A percentile compares a stretch with the other conserved stretches of the same genome.
phyloP scores from a whole-genome alignment of 352 stramenopile genomes.

The Pythium utonaiense region DNA sequence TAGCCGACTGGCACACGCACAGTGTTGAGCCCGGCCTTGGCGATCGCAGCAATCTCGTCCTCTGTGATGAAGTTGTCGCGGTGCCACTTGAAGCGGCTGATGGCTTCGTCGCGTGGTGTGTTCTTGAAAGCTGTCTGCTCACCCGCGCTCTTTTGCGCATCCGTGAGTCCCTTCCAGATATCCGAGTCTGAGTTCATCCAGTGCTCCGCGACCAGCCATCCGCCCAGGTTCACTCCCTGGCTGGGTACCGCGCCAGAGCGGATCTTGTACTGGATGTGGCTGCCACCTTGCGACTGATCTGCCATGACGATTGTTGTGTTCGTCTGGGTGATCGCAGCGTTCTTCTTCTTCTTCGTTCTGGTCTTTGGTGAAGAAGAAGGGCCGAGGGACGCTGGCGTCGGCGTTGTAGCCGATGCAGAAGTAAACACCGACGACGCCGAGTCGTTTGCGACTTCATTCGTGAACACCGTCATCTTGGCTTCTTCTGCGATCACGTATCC shows the following conservation, averaged over 20 bases:
- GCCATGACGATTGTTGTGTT: not conserved
- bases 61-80: slow-evolving; percentile 68
- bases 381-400: not conserved
- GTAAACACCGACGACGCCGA: slow-evolving; percentile 2
- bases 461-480: slow-evolving; percentile 3
- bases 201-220: slow-evolving; percentile 73
- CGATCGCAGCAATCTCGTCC: slow-evolving; percentile 58
- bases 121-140: slow-evolving; percentile 67
- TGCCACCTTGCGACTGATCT: not conserved
- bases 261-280: slow-evolving; percentile 60
- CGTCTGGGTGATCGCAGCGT: not conserved
- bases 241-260: slow-evolving; percentile 40
- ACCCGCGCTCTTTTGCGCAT: slow-evolving; percentile 33
- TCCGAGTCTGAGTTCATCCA: slow-evolving; percentile 69
- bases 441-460: slow-evolving; percentile 21
- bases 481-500: slow-evolving; percentile 9
- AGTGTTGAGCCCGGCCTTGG: slow-evolving; percentile 62
- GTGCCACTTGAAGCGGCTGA: slow-evolving; percentile 46
- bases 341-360: not conserved
- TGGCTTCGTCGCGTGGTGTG: slow-evolving; percentile 33
- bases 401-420: not conserved
- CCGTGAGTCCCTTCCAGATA: slow-evolving; percentile 50
- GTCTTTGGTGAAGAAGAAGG: not conserved
- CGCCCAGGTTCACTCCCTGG: slow-evolving; percentile 71
- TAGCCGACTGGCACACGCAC: slow-evolving; percentile 79